Evolutionary conservation across 2,329 filamentous ascomycete species (phyloP), one percentile per base, ranked within the genome.

Genomic region (Stagonosporopsis cucurbitacearum): DNA sequence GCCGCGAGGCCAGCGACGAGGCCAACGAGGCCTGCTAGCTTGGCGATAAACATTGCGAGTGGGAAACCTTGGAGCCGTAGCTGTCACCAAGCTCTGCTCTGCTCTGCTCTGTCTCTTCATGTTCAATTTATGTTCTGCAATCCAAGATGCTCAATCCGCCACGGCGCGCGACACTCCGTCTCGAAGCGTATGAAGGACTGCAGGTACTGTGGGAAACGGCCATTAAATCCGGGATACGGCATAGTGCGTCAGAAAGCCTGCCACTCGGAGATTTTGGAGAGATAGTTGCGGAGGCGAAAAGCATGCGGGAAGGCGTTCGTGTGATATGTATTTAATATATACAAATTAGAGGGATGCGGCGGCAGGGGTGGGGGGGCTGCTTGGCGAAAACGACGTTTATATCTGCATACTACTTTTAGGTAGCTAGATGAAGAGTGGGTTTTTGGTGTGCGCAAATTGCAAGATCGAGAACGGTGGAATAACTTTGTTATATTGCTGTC

Each of bases 271-370:
- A 25, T 40, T 50, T 46, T 46, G 15, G 33, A 50, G 36, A 42
- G 23, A 22, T 4, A 6, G n/a, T 42, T n/a, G n/a, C 11, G 13
- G 22, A 50, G 52, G 28, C 41, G 17, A 54, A 15, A 25, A 33
- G 15, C 12, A 6, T n/a, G 8, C 25, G 22, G 22, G 22, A 12
- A 25, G 19, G n/a, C 19, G 43, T 32, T 1, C 25, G 30, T 40
- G 48, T 51, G 25, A 43, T 48, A 37, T 48, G 6, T 11, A 20
- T 51, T 51, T 46, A 57, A 57, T 57, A 39, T 57, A 33, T 17
- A 44, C 33, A 57, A 19, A 57, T 57, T 57, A 40, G 32, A 33
- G 19, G 30, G 48, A 33, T 20, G 23, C 20, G 25, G 35, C n/a
- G 23, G 25, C 54, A 44, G 48, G 48, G 39, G 30, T 44, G 4